A percentile compares a stretch with the other conserved stretches of the same genome.
These are phyloP conservation scores for Raphanus hybrid DNA, from an alignment of 441 rosid species.

Conservation along the genomic window DNA sequence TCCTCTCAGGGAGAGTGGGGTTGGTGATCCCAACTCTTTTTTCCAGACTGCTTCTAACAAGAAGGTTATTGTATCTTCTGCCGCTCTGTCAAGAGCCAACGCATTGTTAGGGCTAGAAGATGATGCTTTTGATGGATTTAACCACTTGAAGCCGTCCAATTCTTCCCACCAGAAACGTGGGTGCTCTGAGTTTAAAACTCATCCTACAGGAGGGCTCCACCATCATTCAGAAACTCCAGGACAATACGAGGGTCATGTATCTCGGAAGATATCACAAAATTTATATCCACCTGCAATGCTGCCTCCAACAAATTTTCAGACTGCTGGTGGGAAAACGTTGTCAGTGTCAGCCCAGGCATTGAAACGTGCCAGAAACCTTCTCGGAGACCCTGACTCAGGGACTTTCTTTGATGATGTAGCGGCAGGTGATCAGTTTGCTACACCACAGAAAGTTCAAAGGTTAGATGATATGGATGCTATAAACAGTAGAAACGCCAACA, in stretches of 20 bases:
- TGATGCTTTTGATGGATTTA: constrained; percentile 46
- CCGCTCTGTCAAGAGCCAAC: constrained; percentile 78
- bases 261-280: constrained; percentile 41
- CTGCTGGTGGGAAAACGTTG: constrained; percentile 91
- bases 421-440: constrained; percentile 44
- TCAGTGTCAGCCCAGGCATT: constrained; percentile 87
- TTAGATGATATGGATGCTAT: constrained; percentile 41
- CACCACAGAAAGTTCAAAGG: constrained; percentile 44
- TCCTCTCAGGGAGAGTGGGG: constrained; percentile 35
- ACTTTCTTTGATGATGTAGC: constrained; percentile 56
- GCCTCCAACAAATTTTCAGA: constrained; percentile 77
- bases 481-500: constrained; percentile 48
- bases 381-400: constrained; percentile 89
- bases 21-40: constrained; percentile 49
- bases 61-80: constrained; percentile 64
- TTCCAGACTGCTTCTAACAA: constrained; percentile 87
- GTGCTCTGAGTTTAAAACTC: not conserved
- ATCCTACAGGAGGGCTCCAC: constrained; percentile 37
- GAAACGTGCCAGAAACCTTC: constrained; percentile 89
- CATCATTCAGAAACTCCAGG: constrained; percentile 41
- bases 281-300: constrained; percentile 48
- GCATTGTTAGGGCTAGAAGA: constrained; percentile 69
- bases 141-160: constrained; percentile 37
- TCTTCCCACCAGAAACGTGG: constrained; percentile 29
- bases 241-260: constrained; percentile 41